These are phyloP conservation scores for Pestalotiopsis sp. DNA, from an alignment of 2,329 filamentous ascomycete species.

Conservation along the genomic window DNA sequence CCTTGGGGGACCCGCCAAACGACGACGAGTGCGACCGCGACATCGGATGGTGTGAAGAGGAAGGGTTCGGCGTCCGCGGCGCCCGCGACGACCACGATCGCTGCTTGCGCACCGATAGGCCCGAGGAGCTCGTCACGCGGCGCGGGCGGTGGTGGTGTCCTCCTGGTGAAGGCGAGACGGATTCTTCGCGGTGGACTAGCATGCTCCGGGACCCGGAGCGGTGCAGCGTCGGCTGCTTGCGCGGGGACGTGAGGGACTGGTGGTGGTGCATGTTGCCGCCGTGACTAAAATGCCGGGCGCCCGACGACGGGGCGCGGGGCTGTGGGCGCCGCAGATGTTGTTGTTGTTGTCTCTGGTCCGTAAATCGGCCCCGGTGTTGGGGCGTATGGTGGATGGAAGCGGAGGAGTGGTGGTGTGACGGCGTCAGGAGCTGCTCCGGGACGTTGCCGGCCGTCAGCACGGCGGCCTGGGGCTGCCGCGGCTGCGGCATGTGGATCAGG, in stretches of 20 bases:
- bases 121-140: constrained; percentile 21
- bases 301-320: constrained; percentile 57
- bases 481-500: constrained; percentile 58
- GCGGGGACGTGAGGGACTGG: constrained; percentile 34
- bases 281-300: constrained; percentile 46
- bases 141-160: constrained; percentile 22
- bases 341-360: constrained; percentile 40
- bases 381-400: not conserved
- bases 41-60: not conserved
- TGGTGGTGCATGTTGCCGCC: constrained; percentile 13
- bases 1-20: constrained; percentile 14
- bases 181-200: constrained; percentile 26
- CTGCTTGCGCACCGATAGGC: constrained; percentile 37
- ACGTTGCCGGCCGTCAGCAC: constrained; percentile 35
- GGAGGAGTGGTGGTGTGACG: not conserved
- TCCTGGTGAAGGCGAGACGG: constrained; percentile 41
- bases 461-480: constrained; percentile 38
- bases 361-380: constrained; percentile 18
- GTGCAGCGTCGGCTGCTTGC: constrained; percentile 44
- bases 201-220: constrained; percentile 25
- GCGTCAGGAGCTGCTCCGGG: constrained; percentile 18
- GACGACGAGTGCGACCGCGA: not conserved
- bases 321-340: constrained; percentile 47
- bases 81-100: constrained; percentile 35
- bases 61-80: constrained; percentile 13